phyloP scores from a whole-genome alignment of 139 green algal genomes.

The Micromonas commoda region DNA sequence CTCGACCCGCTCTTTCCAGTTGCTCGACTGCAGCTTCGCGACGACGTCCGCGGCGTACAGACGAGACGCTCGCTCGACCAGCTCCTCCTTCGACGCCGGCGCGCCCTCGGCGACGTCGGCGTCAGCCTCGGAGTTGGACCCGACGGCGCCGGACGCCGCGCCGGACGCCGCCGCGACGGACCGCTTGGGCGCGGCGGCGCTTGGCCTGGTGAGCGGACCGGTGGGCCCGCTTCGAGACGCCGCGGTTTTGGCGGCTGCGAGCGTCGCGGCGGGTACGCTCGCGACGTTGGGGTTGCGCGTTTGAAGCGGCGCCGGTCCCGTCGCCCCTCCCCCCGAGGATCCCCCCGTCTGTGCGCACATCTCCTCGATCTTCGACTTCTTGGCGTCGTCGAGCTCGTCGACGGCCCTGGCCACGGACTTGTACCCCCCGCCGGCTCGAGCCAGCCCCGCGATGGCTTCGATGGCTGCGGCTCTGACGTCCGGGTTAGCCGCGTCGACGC shows the following conservation, averaged over 20 bases:
- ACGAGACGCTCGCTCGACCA: conserved; percentile 12
- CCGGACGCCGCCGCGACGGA: background rate
- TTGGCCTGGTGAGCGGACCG: background rate
- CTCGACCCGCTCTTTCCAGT: conserved; percentile 86
- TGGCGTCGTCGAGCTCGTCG: conserved; percentile 4
- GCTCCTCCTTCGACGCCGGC: background rate
- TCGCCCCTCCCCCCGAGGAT: background rate
- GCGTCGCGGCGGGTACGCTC: background rate
- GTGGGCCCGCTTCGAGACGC: too few species aligned
- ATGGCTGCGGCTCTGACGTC: conserved; percentile 63
- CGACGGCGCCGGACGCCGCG: background rate
- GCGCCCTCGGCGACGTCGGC: background rate
- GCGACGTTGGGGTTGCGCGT: background rate
- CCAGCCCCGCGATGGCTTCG: conserved; percentile 55
- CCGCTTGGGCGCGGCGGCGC: background rate
- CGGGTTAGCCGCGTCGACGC: conserved; percentile 57
- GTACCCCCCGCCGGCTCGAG: conserved; percentile 29
- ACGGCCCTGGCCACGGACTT: conserved; percentile 31
- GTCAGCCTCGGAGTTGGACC: background rate
- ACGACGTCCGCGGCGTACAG: conserved; percentile 39
- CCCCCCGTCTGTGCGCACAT: background rate
- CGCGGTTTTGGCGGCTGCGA: background rate
- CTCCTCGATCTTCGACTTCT: conserved; percentile 15
- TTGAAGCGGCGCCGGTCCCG: background rate
- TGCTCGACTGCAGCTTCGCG: conserved; percentile 49